A percentile compares a stretch with the other conserved stretches of the same genome.
Conservation (phyloP, 2,329 filamentous ascomycete genomes). For the Aspergillus tamarii region DNA sequence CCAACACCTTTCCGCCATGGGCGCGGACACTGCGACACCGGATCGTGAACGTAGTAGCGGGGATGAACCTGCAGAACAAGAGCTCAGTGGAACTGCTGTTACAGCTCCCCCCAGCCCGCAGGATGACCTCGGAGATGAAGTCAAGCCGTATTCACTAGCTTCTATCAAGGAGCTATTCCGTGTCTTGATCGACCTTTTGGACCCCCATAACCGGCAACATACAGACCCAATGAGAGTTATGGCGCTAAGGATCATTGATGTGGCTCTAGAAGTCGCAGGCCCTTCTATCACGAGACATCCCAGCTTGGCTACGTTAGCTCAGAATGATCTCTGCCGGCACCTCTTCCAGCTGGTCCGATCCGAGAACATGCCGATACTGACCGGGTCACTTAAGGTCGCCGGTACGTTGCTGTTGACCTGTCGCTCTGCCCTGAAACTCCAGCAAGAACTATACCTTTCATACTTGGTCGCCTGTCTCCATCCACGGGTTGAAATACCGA, state of each 20-base stretch:
- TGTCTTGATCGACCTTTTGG: slow-evolving; percentile 88
- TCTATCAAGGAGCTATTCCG: slow-evolving; percentile 94
- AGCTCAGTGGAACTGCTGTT: slow-evolving; percentile 35
- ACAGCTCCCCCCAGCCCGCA: slow-evolving; percentile 41
- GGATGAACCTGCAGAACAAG: slow-evolving; percentile 38
- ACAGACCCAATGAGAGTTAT: slow-evolving; percentile 96
- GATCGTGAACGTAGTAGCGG: slow-evolving; percentile 37
- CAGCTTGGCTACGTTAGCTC: slow-evolving; percentile 80
- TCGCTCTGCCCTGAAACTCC: slow-evolving; percentile 84
- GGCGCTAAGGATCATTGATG: slow-evolving; percentile 95
- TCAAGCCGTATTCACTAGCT: slow-evolving; percentile 88
- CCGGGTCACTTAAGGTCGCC: slow-evolving; percentile 88
- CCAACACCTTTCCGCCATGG: slow-evolving; percentile 49
- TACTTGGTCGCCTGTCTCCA: slow-evolving; percentile 94
- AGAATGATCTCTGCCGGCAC: slow-evolving; percentile 90
- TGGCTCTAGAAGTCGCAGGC: slow-evolving; percentile 92
- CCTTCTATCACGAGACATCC: slow-evolving; percentile 94
- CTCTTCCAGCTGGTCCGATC: slow-evolving; percentile 95
- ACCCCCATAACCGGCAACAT: slow-evolving; percentile 89
- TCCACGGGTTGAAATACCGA: slow-evolving; percentile 89
- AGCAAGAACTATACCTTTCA: slow-evolving; percentile 93
- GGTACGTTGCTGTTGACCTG: slow-evolving; percentile 91
- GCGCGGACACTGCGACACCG: slow-evolving; percentile 39
- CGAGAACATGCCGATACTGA: slow-evolving; percentile 92
- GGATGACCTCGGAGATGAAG: slow-evolving; percentile 55